Evolutionary conservation across 2,329 filamentous ascomycete species (phyloP), one percentile per base, ranked within the genome.

Genomic region (Penicillium sp.): DNA sequence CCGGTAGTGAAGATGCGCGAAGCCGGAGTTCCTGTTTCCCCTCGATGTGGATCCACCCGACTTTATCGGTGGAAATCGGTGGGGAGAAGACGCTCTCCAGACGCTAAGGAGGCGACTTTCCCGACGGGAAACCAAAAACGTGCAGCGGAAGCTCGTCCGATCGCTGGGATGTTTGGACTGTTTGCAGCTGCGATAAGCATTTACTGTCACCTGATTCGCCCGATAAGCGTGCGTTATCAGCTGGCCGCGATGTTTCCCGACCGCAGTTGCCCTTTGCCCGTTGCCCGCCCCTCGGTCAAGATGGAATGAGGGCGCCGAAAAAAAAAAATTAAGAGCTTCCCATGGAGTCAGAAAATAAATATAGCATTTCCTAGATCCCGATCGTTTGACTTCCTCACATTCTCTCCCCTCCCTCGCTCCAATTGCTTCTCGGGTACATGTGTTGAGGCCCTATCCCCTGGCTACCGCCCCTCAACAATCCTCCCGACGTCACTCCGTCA

Each of bases 81-180:
- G 49, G 33, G 22, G 31, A 37, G 18, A 31, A 6, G 14, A 31
- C 6, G 31, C 31, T 31, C 31, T 31, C 31, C 31, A n/a, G 44
- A 36, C 16, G 3, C 4, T 6, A 37, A 7, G 18, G 49, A 27
- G 22, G 35, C 18, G 4, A 59, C 43, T 65, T 66, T 65, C 44
- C 64, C 64, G 64, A 24, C 64, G 64, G 64, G 19, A 66, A 66
- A 66, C 51, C 13, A n/a, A 13, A 44, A 13, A 22, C 11, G 18
- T 11, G 5, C 13, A 24, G 24, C 18, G 36, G 50, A 40, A 35
- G 24, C 16, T 33, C 31, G 27, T 43, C 24, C 37, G 50, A 33
- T 22, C 14, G 37, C 50, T 36, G 18, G 22, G 46, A 10, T 16
- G 31, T 37, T 44, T 50, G 36, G 6, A 10, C 22, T 35, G 7